Evolutionary conservation across 2,329 filamentous ascomycete species (phyloP).

Genomic region (Chaetomiaceae sp.): DNA sequence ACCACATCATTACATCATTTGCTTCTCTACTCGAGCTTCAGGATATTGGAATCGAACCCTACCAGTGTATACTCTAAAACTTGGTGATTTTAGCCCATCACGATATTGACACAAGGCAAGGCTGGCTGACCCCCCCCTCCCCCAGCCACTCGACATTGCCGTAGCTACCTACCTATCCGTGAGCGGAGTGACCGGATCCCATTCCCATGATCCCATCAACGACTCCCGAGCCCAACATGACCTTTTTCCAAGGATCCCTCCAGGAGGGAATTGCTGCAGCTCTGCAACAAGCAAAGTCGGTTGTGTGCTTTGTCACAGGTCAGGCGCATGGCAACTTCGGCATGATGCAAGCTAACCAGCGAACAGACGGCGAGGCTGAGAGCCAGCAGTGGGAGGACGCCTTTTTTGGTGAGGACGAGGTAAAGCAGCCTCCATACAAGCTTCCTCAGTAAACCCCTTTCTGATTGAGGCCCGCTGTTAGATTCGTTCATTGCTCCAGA

Average conservation of each 20-base stretch:
- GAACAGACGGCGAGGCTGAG: constrained; percentile 63
- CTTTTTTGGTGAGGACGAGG: constrained; percentile 55
- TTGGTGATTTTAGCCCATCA: background rate
- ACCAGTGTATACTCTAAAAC: background rate
- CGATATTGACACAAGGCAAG: background rate
- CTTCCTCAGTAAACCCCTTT: background rate
- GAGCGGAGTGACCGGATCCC: background rate
- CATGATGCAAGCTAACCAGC: constrained; percentile 10
- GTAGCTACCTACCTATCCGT: no score
- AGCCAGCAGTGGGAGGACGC: constrained; percentile 70
- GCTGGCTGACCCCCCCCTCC: background rate
- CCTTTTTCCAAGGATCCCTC: constrained; percentile 72
- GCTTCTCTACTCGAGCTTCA: background rate
- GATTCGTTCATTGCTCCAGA: constrained; percentile 53
- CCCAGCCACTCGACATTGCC: no score
- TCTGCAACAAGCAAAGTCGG: constrained; percentile 68
- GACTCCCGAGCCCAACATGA: constrained; percentile 43
- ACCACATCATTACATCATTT: background rate
- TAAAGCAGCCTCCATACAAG: constrained; percentile 37
- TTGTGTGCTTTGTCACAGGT: constrained; percentile 83
- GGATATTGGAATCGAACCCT: background rate
- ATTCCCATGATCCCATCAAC: background rate
- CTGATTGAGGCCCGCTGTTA: constrained; percentile 31
- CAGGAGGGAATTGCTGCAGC: constrained; percentile 77
- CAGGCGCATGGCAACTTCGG: constrained; percentile 25